These are phyloP conservation scores for Noccaea caerulescens DNA, from an alignment of 345 rosid species.

Conservation along the genomic window DNA sequence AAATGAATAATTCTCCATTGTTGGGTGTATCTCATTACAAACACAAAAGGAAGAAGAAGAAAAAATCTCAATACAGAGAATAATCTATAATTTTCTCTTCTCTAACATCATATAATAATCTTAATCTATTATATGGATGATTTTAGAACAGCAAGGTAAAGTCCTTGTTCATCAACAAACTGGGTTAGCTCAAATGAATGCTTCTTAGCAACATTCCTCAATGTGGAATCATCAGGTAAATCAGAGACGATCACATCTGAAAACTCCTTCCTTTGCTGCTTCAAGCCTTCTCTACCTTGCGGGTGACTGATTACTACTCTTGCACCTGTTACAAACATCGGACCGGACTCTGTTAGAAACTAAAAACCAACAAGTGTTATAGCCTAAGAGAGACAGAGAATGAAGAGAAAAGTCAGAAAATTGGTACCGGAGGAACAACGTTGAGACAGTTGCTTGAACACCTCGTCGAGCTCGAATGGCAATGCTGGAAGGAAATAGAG, in stretches of 20 bases:
- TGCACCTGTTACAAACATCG: slow-evolving; percentile 58
- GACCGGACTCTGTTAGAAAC: slow-evolving; percentile 13
- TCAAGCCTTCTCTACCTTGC: slow-evolving; percentile 67
- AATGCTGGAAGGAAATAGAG: slow-evolving; percentile 84
- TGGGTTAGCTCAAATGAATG: slow-evolving; percentile 63
- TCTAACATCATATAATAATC: slow-evolving; percentile 1
- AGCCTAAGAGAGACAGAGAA: slow-evolving; percentile 7
- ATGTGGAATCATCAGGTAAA: slow-evolving; percentile 69
- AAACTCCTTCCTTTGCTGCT: slow-evolving; percentile 64
- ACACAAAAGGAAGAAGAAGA: slow-evolving; percentile 2
- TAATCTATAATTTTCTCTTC: background rate
- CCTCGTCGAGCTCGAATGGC: slow-evolving; percentile 65
- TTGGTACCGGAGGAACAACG: slow-evolving; percentile 69
- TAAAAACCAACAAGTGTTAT: slow-evolving; percentile 13
- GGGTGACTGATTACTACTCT: slow-evolving; percentile 81
- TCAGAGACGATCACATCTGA: slow-evolving; percentile 67
- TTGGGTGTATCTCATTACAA: slow-evolving; percentile 29
- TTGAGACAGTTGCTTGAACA: slow-evolving; percentile 56
- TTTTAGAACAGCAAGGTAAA: slow-evolving; percentile 72
- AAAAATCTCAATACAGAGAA: slow-evolving; percentile 11
- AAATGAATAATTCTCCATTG: slow-evolving; percentile 11
- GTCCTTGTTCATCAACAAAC: slow-evolving; percentile 66
- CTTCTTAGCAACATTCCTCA: slow-evolving; percentile 56
- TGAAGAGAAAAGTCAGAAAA: slow-evolving; percentile 24
- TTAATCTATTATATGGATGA: slow-evolving; percentile 40